Conservation (phyloP, 345 rosid genomes). For the Populus pruinosa region DNA sequence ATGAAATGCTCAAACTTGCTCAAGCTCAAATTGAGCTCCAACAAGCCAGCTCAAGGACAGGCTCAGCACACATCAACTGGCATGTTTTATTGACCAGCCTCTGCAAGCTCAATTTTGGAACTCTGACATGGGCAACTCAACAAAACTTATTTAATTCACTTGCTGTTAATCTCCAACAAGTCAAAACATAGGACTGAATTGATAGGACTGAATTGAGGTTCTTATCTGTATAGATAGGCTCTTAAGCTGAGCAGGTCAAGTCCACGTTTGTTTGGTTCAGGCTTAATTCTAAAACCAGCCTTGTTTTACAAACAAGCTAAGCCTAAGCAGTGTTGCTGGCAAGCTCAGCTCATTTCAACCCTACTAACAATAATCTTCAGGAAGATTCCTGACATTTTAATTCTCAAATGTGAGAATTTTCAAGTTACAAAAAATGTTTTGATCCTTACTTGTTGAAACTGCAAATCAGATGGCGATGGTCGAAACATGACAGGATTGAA, state of each 20-base stretch:
- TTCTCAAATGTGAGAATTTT: background rate
- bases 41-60: background rate
- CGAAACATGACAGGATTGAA: constrained; percentile 63
- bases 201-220: background rate
- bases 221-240: background rate
- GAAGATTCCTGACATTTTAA: background rate
- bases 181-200: background rate
- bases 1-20: background rate
- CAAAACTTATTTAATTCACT: too few relatives aligned
- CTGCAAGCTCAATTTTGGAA: background rate
- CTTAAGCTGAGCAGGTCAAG: background rate
- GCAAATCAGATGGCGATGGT: constrained; percentile 67
- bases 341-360: background rate
- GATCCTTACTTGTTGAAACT: constrained; percentile 69
- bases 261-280: background rate
- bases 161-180: background rate
- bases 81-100: background rate
- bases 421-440: constrained; percentile 13
- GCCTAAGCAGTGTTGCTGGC: background rate
- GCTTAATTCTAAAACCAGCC: background rate
- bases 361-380: background rate
- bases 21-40: background rate
- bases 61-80: background rate
- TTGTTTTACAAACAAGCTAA: background rate
- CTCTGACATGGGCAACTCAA: background rate